phyloP scores from a whole-genome alignment of 1,284 basidiomycete species.

The Ceratobasidium sp. region DNA sequence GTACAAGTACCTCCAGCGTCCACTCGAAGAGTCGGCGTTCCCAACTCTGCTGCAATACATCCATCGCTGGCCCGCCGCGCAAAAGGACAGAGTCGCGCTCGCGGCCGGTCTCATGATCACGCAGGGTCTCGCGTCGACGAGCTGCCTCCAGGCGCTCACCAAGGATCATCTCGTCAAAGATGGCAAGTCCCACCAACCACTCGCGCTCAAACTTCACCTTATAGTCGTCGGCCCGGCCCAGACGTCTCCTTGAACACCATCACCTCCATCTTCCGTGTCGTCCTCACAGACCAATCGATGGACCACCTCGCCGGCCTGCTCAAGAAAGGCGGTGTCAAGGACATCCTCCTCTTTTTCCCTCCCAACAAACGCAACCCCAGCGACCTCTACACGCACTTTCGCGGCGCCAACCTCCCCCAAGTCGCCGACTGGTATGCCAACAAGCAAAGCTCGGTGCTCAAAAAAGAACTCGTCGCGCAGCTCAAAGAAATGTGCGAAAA shows the following conservation, averaged over 20 bases:
- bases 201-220: background rate
- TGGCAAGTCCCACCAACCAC: constrained; percentile 60
- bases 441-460: constrained; percentile 79
- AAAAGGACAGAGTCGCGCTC: constrained; percentile 85
- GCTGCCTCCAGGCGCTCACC: constrained; percentile 82
- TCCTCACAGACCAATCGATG: constrained; percentile 82
- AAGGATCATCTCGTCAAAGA: constrained; percentile 97
- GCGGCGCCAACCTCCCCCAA: constrained; percentile 75
- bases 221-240: constrained; percentile 56
- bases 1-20: constrained; percentile 98
- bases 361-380: constrained; percentile 78
- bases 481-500: constrained; percentile 67
- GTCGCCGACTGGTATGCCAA: constrained; percentile 94
- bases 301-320: constrained; percentile 83
- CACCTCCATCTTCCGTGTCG: constrained; percentile 82
- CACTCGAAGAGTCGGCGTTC: constrained; percentile 87
- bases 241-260: constrained; percentile 82
- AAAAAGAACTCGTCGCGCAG: constrained; percentile 71
- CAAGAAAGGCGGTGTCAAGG: constrained; percentile 85
- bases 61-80: constrained; percentile 78
- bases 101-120: constrained; percentile 84
- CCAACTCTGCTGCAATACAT: constrained; percentile 90
- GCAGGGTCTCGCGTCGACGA: constrained; percentile 80
- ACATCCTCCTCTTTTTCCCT: constrained; percentile 89
- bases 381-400: constrained; percentile 86